phyloP scores from a whole-genome alignment of 345 rosid genomes.

The Dipteronia sinensis region DNA sequence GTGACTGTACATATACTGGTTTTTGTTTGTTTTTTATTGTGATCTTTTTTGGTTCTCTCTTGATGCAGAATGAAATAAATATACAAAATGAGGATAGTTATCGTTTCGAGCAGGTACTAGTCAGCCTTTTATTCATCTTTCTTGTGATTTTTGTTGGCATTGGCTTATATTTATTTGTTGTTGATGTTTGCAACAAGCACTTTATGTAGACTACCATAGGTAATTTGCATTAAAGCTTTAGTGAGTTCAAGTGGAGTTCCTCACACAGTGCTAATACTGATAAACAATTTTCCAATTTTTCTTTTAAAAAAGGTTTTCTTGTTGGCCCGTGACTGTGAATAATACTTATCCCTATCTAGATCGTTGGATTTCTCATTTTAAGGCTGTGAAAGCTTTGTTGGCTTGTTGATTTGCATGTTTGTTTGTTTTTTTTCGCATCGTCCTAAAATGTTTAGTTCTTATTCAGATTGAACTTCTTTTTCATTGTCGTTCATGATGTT shows the following conservation, averaged over 20 bases:
- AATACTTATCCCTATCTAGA: not conserved
- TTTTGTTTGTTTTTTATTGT: not conserved
- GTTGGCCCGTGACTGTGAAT: not conserved
- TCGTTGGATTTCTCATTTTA: not conserved
- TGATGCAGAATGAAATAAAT: constrained; percentile 77
- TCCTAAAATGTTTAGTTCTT: not conserved
- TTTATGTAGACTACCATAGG: not conserved
- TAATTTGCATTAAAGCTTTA: constrained; percentile 2
- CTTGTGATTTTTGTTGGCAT: not conserved
- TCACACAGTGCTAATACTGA: not conserved
- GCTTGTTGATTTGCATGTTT: not conserved
- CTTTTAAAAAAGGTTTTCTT: not conserved
- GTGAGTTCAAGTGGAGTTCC: constrained; percentile 6
- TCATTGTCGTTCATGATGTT: not conserved
- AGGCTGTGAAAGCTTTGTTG: no score
- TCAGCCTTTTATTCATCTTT: not conserved
- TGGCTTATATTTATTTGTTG: not conserved
- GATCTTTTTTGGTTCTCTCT: constrained; percentile 7
- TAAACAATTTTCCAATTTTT: not conserved
- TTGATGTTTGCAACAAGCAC: not conserved
- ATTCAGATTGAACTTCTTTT: not conserved
- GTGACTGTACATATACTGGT: not conserved
- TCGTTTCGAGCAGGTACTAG: constrained; percentile 86
- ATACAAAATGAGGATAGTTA: constrained; percentile 74
- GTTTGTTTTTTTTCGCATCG: not conserved